A percentile compares a stretch with the other conserved stretches of the same genome.
These are phyloP conservation scores for Penicillium aurantiogriseum DNA, from an alignment of 2,329 filamentous ascomycete genomes.

Conservation along the genomic window DNA sequence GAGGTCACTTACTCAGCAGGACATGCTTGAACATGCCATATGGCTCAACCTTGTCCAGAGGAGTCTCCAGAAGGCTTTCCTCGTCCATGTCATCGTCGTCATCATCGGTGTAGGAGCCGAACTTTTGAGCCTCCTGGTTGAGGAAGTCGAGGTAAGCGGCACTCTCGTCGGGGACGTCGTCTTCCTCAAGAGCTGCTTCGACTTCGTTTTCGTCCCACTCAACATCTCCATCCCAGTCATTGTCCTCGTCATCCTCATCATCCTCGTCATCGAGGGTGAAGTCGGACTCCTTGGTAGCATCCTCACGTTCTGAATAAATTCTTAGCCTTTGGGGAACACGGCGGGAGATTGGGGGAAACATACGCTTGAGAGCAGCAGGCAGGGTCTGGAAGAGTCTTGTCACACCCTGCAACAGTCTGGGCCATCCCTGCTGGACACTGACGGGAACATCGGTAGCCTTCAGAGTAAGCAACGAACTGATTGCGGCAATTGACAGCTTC, in stretches of 20 bases:
- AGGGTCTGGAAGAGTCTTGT: slow-evolving; percentile 89
- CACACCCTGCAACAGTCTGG: slow-evolving; percentile 81
- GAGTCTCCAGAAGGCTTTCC: slow-evolving; percentile 86
- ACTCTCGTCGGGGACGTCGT: slow-evolving; percentile 81
- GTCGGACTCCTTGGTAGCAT: slow-evolving; percentile 86
- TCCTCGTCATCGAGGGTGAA: slow-evolving; percentile 72
- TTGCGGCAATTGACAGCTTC: slow-evolving; percentile 94
- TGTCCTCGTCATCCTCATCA: slow-evolving; percentile 73
- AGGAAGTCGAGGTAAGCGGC: slow-evolving; percentile 94
- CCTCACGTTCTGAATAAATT: slow-evolving; percentile 68
- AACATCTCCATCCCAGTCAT: slow-evolving; percentile 75
- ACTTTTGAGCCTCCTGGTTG: slow-evolving; percentile 88
- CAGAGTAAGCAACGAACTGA: slow-evolving; percentile 78
- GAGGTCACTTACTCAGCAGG: slow-evolving; percentile 68
- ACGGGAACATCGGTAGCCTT: slow-evolving; percentile 76
- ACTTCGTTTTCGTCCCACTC: slow-evolving; percentile 65
- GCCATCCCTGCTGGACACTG: slow-evolving; percentile 96
- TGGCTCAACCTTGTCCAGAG: slow-evolving; percentile 91
- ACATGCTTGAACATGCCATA: slow-evolving; percentile 85
- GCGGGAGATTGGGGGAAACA: slow-evolving; percentile 30
- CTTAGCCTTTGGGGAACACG: slow-evolving; percentile 28
- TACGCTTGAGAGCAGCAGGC: slow-evolving; percentile 81
- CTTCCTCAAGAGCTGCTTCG: slow-evolving; percentile 56
- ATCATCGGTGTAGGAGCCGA: slow-evolving; percentile 67
- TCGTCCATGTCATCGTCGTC: slow-evolving; percentile 91